A percentile compares a stretch with the other conserved stretches of the same genome.
Conservation (phyloP, 2,329 filamentous ascomycete genomes). For the Sporothrix globosa region DNA sequence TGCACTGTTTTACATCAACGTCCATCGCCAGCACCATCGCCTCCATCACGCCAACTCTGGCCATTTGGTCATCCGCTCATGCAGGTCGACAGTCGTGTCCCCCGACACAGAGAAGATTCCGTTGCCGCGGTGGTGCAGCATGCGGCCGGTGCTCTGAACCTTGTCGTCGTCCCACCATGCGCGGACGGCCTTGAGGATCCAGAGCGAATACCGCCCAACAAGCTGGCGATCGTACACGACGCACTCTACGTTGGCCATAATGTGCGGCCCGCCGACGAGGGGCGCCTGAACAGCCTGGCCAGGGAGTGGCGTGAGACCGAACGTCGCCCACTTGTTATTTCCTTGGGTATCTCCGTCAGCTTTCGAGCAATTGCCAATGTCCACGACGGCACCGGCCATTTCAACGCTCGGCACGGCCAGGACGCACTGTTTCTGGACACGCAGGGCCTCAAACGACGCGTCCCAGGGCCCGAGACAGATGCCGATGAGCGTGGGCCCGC, state of each 20-base stretch:
- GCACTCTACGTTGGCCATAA: conserved; percentile 46
- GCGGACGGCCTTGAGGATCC: conserved; percentile 43
- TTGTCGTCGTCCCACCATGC: conserved; percentile 42
- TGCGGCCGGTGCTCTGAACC: conserved; percentile 40
- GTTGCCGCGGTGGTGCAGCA: conserved; percentile 46
- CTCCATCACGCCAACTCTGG: conserved; percentile 41
- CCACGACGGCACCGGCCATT: conserved; percentile 37
- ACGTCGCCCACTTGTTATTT: not conserved
- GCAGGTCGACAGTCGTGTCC: conserved; percentile 41
- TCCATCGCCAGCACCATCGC: not conserved
- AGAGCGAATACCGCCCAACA: conserved; percentile 44
- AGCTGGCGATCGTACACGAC: conserved; percentile 43
- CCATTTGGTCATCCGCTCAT: conserved; percentile 45
- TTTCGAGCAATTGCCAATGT: conserved; percentile 15
- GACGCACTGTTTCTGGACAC: conserved; percentile 42
- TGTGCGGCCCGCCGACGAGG: conserved; percentile 41
- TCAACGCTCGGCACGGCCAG: conserved; percentile 37
- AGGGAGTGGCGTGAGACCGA: conserved; percentile 4
- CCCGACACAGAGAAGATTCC: conserved; percentile 44
- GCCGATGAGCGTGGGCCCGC: conserved; percentile 43
- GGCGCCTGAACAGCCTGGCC: not conserved
- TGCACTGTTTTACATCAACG: conserved; percentile 13
- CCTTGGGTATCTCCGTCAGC: not conserved
- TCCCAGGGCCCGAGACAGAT: conserved; percentile 45
- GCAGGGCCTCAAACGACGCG: conserved; percentile 41